Evolutionary conservation across 2,329 filamentous ascomycete species (phyloP).

Genomic region (Rhytidhysteron rufulum): DNA sequence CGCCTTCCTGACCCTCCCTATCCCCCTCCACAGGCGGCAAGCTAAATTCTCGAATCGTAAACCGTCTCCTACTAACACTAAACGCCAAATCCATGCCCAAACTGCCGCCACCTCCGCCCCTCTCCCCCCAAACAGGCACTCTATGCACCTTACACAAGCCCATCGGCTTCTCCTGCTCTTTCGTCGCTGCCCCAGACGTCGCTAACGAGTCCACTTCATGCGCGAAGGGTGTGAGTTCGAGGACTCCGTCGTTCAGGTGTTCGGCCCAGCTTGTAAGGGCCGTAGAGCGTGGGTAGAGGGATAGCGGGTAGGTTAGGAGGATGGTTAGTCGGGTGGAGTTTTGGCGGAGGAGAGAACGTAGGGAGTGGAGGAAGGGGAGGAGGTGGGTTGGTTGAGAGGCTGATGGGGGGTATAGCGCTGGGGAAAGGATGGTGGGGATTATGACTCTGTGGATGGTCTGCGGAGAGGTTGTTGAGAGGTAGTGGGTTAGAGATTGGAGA

Average conservation of each 20-base stretch:
- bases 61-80: conserved; percentile 75
- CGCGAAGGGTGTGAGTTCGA: conserved; percentile 76
- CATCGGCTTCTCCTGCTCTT: conserved; percentile 72
- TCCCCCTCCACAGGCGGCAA: conserved; percentile 83
- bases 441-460: conserved; percentile 73
- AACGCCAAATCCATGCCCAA: conserved; percentile 86
- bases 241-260: conserved; percentile 74
- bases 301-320: conserved; percentile 72
- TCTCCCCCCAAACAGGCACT: conserved; percentile 81
- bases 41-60: conserved; percentile 84
- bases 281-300: conserved; percentile 70
- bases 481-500: conserved; percentile 57
- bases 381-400: conserved; percentile 68
- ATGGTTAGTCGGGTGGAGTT: conserved; percentile 64
- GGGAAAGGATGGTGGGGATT: conserved; percentile 80
- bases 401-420: conserved; percentile 72
- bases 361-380: conserved; percentile 74
- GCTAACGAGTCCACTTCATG: conserved; percentile 52
- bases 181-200: conserved; percentile 47
- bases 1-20: conserved; percentile 55
- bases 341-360: conserved; percentile 70
- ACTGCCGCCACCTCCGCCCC: conserved; percentile 58
- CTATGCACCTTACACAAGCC: conserved; percentile 81
- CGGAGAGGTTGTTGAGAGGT: conserved; percentile 48
- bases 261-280: conserved; percentile 85